Base-by-base conservation (phyloP, 2,329 filamentous ascomycete species). In the Aspergillus candidus region DNA sequence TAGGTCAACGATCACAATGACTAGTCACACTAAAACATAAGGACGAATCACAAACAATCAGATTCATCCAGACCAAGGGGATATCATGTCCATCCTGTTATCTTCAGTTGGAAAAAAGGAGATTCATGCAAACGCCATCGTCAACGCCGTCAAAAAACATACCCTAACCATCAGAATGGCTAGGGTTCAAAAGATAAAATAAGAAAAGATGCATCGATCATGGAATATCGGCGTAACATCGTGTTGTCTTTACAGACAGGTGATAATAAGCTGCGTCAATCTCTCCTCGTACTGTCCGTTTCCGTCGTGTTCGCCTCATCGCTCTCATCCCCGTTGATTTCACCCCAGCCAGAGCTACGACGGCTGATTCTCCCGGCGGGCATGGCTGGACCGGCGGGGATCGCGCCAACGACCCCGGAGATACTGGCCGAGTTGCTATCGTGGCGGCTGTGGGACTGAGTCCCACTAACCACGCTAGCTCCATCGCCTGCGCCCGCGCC, bases 361-460 rank as follows among this genome's bases (percentile, higher is more conserved):
- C 69, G 66, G 43, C 68, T 72, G 38, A 71, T 55, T 12, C 67
- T 59, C 15, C 66, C 66, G 8, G 55, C 56, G 22, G 58, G 51
- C 40, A 64, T 55, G 6, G 64, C 51, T 34, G 70, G 62, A 22
- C 35, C 38, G 17, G 37, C 40, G 6, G 49, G 41, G 35, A 14
- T 46, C 43, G 33, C 31, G 77, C 77, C 32, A 89, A 66, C 62
- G n/a, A 77, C 59, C 7, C 76, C 78, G 6, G 54, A 49, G 11
- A 89, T 83, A 63, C 86, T 91, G 18, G 86, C 85, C 49, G 75
- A 84, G 43, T 91, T 80, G 66, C 89, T 94, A 62, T 94, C 88
- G 39, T 87, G 84, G 49, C 88, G 78, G 2, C 79, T 80, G 63
- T 95, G 90, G 1, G 87, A 86, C 3, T 87, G 63, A 1, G 84